Conservation (phyloP, 2,329 filamentous ascomycete species). For the Alternaria sp. region DNA sequence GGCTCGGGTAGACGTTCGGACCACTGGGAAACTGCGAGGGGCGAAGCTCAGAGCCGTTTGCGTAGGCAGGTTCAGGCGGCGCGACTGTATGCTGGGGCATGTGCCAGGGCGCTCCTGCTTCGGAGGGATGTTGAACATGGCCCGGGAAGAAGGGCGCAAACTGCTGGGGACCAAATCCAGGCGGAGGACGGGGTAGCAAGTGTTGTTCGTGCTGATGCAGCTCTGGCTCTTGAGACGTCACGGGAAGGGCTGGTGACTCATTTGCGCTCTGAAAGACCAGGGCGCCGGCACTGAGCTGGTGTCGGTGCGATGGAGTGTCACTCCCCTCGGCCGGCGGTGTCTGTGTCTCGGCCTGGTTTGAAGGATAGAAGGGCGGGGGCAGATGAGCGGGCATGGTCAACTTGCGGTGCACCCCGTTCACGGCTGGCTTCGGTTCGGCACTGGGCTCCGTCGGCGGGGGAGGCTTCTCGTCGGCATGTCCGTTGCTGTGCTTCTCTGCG, state of each 20-base stretch:
- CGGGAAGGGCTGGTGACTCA: slow-evolving; percentile 51
- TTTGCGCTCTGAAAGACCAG: slow-evolving; percentile 53
- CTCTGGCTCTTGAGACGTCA: slow-evolving; percentile 43
- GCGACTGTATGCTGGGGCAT: slow-evolving; percentile 42
- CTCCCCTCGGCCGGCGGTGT: slow-evolving; percentile 35
- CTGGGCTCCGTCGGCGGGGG: slow-evolving; percentile 19
- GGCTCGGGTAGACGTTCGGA: slow-evolving; percentile 28
- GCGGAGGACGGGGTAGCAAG: slow-evolving; percentile 40
- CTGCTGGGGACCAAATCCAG: slow-evolving; percentile 44
- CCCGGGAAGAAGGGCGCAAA: slow-evolving; percentile 45
- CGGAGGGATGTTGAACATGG: slow-evolving; percentile 49
- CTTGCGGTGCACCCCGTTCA: slow-evolving; percentile 37
- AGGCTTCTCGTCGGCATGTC: slow-evolving; percentile 17
- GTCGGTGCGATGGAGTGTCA: slow-evolving; percentile 30
- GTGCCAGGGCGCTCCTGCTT: slow-evolving; percentile 44
- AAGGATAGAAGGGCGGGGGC: slow-evolving; percentile 50
- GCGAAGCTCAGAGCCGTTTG: slow-evolving; percentile 37
- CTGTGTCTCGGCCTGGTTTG: slow-evolving; percentile 34
- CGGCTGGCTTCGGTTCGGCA: slow-evolving; percentile 25
- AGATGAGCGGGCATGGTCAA: slow-evolving; percentile 40
- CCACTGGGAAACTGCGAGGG: slow-evolving; percentile 29
- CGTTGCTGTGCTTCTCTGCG: slow-evolving; percentile 12
- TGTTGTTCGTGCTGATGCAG: slow-evolving; percentile 31
- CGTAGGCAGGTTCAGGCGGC: slow-evolving; percentile 37
- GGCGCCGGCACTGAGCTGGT: slow-evolving; percentile 41